Conservation (phyloP, 306 rosid species). For the Corylus heterophylla region DNA sequence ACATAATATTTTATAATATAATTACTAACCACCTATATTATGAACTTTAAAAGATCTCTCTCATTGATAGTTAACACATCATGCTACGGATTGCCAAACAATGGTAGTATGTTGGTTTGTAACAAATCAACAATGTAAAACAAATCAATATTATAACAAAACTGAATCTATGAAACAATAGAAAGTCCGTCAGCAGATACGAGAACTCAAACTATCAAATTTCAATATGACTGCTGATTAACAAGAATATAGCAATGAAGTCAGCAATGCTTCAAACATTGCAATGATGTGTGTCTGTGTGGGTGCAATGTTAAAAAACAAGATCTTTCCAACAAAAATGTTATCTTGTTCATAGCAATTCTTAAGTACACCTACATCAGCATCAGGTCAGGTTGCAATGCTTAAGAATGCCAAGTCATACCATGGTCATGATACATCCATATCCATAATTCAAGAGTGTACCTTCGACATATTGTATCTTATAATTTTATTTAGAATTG, state of each 20-base stretch:
- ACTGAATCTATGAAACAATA: background rate
- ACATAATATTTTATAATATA: background rate
- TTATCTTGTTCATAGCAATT: background rate
- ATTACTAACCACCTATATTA: background rate
- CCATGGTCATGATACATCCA: conserved; percentile 42
- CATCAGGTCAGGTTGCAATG: conserved; percentile 31
- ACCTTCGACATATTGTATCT: conserved; percentile 21
- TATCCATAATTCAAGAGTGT: conserved; percentile 33
- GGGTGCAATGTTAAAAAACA: background rate
- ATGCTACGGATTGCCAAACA: no score
- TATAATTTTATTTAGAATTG: conserved; percentile 7
- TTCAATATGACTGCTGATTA: background rate
- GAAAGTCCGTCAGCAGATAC: background rate
- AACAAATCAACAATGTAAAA: background rate
- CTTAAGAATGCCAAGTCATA: conserved; percentile 27
- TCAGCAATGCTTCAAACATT: background rate
- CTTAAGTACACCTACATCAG: background rate
- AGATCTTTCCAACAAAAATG: background rate
- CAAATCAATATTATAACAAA: background rate
- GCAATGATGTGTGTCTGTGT: background rate
- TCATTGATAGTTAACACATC: background rate
- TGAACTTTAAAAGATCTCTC: background rate
- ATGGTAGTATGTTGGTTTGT: no score
- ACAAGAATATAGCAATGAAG: background rate
- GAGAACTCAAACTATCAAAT: background rate